Evolutionary conservation across 2,329 filamentous ascomycete genomes (phyloP).

Genomic region (Emydomyces testavorans): DNA sequence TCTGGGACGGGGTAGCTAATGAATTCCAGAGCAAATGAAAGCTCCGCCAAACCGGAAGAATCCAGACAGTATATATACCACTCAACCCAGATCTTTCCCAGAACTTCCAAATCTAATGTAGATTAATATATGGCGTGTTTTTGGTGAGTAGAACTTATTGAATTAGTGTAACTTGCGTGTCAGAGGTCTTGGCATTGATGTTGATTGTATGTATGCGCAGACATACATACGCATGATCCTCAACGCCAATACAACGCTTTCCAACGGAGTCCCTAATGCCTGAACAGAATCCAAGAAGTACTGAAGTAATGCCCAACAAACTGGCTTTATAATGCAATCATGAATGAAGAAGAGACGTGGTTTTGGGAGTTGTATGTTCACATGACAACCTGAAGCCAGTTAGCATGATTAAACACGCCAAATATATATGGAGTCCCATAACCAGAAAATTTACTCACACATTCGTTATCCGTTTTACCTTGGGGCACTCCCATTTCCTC

Average conservation of each 20-base stretch:
- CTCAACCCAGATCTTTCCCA: not conserved
- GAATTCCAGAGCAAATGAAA: not conserved
- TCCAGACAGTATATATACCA: not conserved
- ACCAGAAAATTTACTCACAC: slow-evolving; percentile 48
- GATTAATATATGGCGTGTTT: slow-evolving; percentile 4
- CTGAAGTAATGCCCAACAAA: not conserved
- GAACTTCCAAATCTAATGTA: not conserved
- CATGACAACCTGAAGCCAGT: slow-evolving; percentile 19
- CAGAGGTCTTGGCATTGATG: not conserved
- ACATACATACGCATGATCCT: not conserved
- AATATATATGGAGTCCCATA: not conserved
- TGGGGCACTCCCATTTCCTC: no score
- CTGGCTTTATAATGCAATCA: slow-evolving; percentile 3
- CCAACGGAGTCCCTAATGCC: not conserved
- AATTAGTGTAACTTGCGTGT: slow-evolving; percentile 1
- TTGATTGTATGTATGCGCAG: no score
- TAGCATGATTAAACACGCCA: not conserved
- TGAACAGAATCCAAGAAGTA: not conserved
- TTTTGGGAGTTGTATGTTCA: slow-evolving; percentile 12
- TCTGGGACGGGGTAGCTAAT: not conserved
- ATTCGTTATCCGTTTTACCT: slow-evolving; percentile 75
- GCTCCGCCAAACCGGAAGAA: not conserved
- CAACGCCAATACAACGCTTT: slow-evolving; percentile 2
- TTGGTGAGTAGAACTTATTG: not conserved
- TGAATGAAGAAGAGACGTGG: not conserved